Percentiles rank a stretch among this genome's conserved stretches.
Conservation (phyloP, 257 asterid species). For the Ligustrum vulgare region DNA sequence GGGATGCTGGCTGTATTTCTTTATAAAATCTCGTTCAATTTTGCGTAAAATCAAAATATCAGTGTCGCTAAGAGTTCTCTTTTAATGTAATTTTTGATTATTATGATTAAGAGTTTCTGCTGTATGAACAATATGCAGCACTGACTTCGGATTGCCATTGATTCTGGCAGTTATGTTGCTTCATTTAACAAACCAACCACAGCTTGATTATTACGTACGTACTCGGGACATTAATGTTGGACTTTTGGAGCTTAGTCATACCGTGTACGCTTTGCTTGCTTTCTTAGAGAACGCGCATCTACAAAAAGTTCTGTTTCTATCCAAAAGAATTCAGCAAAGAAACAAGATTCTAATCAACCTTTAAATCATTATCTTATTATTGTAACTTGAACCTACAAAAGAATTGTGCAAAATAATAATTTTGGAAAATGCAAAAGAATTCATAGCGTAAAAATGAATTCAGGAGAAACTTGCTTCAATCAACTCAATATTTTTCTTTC, state of each 20-base stretch:
- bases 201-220: too few relatives aligned
- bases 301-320: not conserved
- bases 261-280: too few relatives aligned
- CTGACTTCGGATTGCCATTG: not conserved
- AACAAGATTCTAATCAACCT: not conserved
- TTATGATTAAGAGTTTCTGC: not conserved
- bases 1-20: not conserved
- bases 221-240: not conserved
- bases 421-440: not conserved
- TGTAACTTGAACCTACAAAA: not conserved
- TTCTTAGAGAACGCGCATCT: not conserved
- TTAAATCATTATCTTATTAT: not conserved
- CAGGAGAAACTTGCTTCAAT: not conserved
- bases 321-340: not conserved
- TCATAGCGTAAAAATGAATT: not conserved
- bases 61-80: not conserved
- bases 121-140: not conserved
- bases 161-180: not conserved
- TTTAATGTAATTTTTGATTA: not conserved
- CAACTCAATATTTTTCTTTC: not conserved
- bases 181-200: not conserved
- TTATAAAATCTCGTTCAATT: not conserved
- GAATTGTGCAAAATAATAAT: not conserved
- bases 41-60: not conserved
- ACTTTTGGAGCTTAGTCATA: not conserved